Base-by-base conservation (phyloP, 768 basidiomycete genomes). In the Serendipita indica region DNA sequence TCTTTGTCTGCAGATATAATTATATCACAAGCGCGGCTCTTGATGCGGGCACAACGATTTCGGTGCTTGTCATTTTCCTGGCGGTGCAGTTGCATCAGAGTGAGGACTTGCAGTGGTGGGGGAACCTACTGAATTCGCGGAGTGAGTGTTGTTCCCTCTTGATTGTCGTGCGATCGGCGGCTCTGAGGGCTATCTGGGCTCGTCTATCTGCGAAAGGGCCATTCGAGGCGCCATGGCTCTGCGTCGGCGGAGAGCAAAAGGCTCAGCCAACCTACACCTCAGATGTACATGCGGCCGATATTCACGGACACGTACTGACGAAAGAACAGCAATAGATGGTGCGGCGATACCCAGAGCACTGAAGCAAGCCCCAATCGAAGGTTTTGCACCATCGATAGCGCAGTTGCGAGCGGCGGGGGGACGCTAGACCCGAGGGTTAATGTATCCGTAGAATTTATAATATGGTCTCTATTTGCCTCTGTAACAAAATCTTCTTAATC, bases 1-100 rank as follows among this genome's bases (percentile, higher is more conserved):
- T n/a, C 6, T 43, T 43, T n/a, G 5, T 54, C 16, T 7, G n/a
- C 49, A 54, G 49, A n/a, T 54, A 22, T 2, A 54, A 54, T 30
- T 54, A 54, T 30, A 54, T 54, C 12, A 54, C 49, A 16, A 54
- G 49, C n/a, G 49, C 49, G 16, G 49, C 49, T n/a, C 30, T 54
- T 16, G 49, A 54, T 32, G 49, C 5, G 16, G 49, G 49, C 16
- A 54, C 49, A 16, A 54, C 49, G 30, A 54, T 54, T 27, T 18
- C 49, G 16, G 49, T 54, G 20, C 30, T 54, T 18, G 22, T 54
- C 49, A 54, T 54, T 28, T 54, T 54, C n/a, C n/a, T 54, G 22
- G 49, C 49, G 5, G 49, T 54, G 16, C 49, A 54, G 30, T 5
- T 54, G 10, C 49, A 54, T 30, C 49, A 54, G 30, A 27, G n/a